Percentiles rank a stretch among this genome's conserved stretches.
phyloP scores from a whole-genome alignment of 495 filamentous ascomycete genomes.

The Talaromyces proteolyticus region DNA sequence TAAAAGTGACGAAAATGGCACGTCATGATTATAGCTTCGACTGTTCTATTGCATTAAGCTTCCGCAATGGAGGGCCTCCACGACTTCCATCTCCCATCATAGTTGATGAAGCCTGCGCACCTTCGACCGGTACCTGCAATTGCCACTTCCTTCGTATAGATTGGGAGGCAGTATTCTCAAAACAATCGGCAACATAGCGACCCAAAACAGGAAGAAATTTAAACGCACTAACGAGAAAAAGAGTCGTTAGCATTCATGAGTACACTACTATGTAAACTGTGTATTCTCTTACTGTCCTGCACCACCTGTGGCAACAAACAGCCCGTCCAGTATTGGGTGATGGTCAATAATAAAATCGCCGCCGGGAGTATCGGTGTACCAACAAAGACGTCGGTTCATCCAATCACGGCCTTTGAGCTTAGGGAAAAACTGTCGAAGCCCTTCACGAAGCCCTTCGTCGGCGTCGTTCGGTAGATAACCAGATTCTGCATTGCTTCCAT shows the following conservation, averaged over 20 bases:
- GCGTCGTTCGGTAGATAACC: slow-evolving; percentile 49
- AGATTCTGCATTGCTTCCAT: slow-evolving; percentile 20
- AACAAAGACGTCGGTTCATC: slow-evolving; percentile 32
- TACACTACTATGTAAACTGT: no score
- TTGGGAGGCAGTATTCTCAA: slow-evolving; percentile 40
- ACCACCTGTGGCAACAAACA: no score
- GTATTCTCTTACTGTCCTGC: no score
- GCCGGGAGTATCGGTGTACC: slow-evolving; percentile 19
- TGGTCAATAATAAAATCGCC: slow-evolving; percentile 18
- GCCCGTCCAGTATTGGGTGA: no score
- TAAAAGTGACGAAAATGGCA: no score
- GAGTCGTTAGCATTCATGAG: no score
- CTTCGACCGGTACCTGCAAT: slow-evolving; percentile 19
- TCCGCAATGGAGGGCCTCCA: slow-evolving; percentile 22
- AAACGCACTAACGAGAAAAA: no score
- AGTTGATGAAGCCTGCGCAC: slow-evolving; percentile 1
- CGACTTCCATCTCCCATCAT: slow-evolving; percentile 29
- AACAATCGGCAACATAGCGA: slow-evolving; percentile 57
- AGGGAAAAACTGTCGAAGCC: slow-evolving; percentile 54
- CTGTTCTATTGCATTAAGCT: slow-evolving; percentile 16
- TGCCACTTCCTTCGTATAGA: slow-evolving; percentile 56
- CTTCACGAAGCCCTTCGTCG: slow-evolving; percentile 47
- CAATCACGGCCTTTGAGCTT: slow-evolving; percentile 54
- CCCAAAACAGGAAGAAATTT: slow-evolving; percentile 80
- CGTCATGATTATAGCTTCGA: slow-evolving; percentile 22